These are phyloP conservation scores for Prototheca stagnorum DNA, from an alignment of 163 green algal genomes.

Conservation along the genomic window DNA sequence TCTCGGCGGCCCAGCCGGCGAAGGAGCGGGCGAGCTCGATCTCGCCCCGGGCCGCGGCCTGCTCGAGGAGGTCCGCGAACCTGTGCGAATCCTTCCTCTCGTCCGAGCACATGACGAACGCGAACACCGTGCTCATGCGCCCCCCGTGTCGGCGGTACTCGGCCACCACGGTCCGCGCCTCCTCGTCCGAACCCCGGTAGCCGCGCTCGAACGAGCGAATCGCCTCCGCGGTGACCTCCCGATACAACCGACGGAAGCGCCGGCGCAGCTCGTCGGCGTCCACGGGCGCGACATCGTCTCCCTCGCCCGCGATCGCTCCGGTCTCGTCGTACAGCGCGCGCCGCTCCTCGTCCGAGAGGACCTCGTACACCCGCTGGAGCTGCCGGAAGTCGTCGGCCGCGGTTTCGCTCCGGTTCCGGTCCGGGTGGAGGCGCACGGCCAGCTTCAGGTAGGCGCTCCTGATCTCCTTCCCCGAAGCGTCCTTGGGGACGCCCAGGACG, in stretches of 20 bases:
- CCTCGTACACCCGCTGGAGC: conserved; percentile 65
- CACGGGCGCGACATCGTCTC: conserved; percentile 36
- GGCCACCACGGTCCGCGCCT: conserved; percentile 46
- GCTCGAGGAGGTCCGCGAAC: conserved; percentile 49
- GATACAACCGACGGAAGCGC: conserved; percentile 64
- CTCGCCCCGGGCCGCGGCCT: too few species aligned
- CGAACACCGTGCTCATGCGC: conserved; percentile 62
- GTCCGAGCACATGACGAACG: conserved; percentile 61
- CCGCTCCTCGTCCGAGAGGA: conserved; percentile 71
- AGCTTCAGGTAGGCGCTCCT: conserved; percentile 57
- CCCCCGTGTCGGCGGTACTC: conserved; percentile 48
- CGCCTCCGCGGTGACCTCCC: conserved; percentile 58
- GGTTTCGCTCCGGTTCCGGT: conserved; percentile 62
- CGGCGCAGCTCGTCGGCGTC: conserved; percentile 58
- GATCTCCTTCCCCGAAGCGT: conserved; percentile 9
- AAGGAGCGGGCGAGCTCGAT: too few species aligned
- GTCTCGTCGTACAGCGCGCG: conserved; percentile 82
- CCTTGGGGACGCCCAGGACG: too few species aligned
- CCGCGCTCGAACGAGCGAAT: conserved; percentile 46
- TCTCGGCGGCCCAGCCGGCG: too few species aligned
- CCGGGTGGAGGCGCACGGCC: conserved; percentile 71
- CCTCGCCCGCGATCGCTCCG: conserved; percentile 55
- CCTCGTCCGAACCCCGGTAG: conserved; percentile 51
- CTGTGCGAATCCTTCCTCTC: conserved; percentile 47
- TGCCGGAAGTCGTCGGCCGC: conserved; percentile 66